These are phyloP conservation scores for Beverwykella pulmonaria DNA, from an alignment of 495 filamentous ascomycete genomes.

Conservation along the genomic window DNA sequence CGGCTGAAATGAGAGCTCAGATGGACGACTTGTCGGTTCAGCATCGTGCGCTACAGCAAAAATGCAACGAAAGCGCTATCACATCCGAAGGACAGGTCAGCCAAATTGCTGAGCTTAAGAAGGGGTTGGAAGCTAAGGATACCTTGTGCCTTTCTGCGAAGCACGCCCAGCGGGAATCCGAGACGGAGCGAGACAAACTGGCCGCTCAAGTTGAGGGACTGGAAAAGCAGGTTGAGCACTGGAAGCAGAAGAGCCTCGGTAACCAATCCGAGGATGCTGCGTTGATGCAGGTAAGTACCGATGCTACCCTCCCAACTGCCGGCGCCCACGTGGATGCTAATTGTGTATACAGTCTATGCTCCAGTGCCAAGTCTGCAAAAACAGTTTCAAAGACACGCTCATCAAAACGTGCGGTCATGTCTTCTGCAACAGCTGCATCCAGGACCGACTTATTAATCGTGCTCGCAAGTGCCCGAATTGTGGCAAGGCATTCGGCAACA, in stretches of 20 bases:
- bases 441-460: slow-evolving; percentile 80
- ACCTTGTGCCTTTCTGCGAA: slow-evolving; percentile 54
- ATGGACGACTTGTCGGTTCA: slow-evolving; percentile 67
- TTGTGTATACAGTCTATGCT: slow-evolving; percentile 67
- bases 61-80: slow-evolving; percentile 66
- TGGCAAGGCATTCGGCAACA: slow-evolving; percentile 82
- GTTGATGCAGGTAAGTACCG: slow-evolving; percentile 72
- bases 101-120: slow-evolving; percentile 75
- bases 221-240: slow-evolving; percentile 75
- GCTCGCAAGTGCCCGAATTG: slow-evolving; percentile 95
- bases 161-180: slow-evolving; percentile 66
- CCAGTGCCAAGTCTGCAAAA: slow-evolving; percentile 85
- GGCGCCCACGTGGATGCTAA: slow-evolving; percentile 5
- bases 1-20: slow-evolving; percentile 75
- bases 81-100: slow-evolving; percentile 70
- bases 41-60: slow-evolving; percentile 70
- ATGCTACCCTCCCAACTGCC: not conserved
- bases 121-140: slow-evolving; percentile 74
- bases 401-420: slow-evolving; percentile 95
- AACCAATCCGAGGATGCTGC: slow-evolving; percentile 81
- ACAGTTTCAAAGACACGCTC: slow-evolving; percentile 89
- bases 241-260: slow-evolving; percentile 77
- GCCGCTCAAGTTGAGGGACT: slow-evolving; percentile 71
- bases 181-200: slow-evolving; percentile 72
- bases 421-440: slow-evolving; percentile 87